phyloP scores from a whole-genome alignment of 768 basidiomycete species.

The Trichaptum fuscoviolaceum region DNA sequence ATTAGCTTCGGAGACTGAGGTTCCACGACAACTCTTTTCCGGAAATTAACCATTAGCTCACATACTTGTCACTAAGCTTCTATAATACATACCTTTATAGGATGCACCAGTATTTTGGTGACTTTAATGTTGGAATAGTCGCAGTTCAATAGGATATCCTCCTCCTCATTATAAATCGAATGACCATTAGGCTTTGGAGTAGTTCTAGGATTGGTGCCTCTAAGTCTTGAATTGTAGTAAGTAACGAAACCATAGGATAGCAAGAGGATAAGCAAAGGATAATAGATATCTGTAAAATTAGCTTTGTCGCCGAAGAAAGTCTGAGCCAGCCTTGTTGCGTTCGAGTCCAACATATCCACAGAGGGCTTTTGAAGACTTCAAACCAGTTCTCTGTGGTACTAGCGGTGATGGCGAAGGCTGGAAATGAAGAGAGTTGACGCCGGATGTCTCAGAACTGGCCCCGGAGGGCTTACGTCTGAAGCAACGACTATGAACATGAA shows the following conservation, averaged over 20 bases:
- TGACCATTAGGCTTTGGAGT: neutral
- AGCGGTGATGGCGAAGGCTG: neutral
- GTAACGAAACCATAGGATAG: neutral
- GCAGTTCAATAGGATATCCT: neutral
- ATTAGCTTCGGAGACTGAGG: conserved; percentile 46
- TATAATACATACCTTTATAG: conserved; percentile 50
- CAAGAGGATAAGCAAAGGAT: neutral
- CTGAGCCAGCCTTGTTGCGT: neutral
- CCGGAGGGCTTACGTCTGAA: neutral
- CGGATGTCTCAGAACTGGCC: neutral
- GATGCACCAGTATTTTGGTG: conserved; percentile 35
- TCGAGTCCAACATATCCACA: neutral
- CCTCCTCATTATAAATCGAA: neutral
- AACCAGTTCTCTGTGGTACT: neutral
- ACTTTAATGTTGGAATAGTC: conserved; percentile 7
- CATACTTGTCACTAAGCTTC: neutral
- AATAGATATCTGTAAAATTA: neutral
- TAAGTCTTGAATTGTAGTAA: neutral
- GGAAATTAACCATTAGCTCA: neutral
- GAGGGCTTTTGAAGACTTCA: neutral
- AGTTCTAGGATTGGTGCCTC: neutral
- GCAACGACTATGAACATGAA: neutral
- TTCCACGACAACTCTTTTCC: conserved; percentile 65
- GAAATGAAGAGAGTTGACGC: neutral
- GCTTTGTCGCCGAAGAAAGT: neutral